phyloP scores from a whole-genome alignment of 257 asterid genomes.

The Parsonsia alboflavescens region DNA sequence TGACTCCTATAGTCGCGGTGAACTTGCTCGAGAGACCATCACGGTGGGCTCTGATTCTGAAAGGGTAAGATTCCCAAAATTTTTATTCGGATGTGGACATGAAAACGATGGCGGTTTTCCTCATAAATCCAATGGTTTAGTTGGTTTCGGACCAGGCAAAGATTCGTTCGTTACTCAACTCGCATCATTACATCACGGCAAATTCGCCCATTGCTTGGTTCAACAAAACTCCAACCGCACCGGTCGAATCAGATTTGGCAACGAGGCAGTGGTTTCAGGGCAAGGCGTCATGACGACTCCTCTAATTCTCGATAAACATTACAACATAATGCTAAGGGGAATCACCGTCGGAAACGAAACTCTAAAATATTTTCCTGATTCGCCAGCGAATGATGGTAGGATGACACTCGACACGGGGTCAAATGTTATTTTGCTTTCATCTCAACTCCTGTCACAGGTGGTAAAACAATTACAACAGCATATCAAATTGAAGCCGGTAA shows the following conservation, averaged over 20 bases:
- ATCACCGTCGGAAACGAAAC: neutral
- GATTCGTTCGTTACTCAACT: slow-evolving; percentile 29
- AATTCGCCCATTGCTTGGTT: slow-evolving; percentile 38
- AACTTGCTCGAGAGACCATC: slow-evolving; percentile 28
- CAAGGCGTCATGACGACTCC: slow-evolving; percentile 24
- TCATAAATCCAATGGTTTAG: neutral
- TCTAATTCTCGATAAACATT: slow-evolving; percentile 10
- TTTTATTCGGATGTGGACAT: slow-evolving; percentile 30
- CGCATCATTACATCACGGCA: slow-evolving; percentile 14
- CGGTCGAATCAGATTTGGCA: slow-evolving; percentile 38
- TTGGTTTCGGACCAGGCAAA: slow-evolving; percentile 33
- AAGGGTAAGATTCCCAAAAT: slow-evolving; percentile 10
- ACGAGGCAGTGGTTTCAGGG: slow-evolving; percentile 19
- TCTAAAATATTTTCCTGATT: no score
- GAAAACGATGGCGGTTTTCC: slow-evolving; percentile 15
- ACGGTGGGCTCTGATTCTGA: slow-evolving; percentile 14
- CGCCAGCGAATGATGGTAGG: no score
- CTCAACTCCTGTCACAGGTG: neutral
- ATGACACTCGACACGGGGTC: neutral
- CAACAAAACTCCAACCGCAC: neutral
- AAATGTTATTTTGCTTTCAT: neutral
- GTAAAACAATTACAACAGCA: neutral
- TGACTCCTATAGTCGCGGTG: slow-evolving; percentile 15
- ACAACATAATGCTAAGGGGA: neutral
- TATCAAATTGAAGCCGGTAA: neutral